Base-by-base conservation (phyloP, 164 flowering plant species). In the Litsea cubeba region DNA sequence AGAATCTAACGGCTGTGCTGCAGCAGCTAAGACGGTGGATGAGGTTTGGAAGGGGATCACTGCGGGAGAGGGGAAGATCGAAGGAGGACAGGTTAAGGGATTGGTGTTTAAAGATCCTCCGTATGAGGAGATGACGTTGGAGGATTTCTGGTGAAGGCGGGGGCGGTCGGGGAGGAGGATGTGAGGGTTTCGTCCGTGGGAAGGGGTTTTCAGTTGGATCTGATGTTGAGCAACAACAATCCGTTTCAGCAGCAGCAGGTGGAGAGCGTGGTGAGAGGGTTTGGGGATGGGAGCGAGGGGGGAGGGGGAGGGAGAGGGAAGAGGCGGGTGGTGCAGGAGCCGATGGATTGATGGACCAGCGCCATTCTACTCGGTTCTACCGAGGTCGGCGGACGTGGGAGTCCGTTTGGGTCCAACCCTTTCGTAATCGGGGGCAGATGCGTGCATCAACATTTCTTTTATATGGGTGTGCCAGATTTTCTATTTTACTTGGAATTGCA, bases 31-130 rank as follows among this genome's bases (percentile, higher is more conserved):
- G 76, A 65, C 87, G 0, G 88, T 74, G 2, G 91, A 87, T 2
- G 92, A 88, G 12, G 86, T 86, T 2, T 88, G 91, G 95, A 75
- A 83, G 76, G 95, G 86, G 75, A 88, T 90, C 62, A 79, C 84
- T 6, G 71, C 22, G 12, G 65, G 26, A 10, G 50, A 68, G 35
- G 57, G 25, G 78, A 24, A 6, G 75, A 32, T 12, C 77, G 58
- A 32, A 50, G 51, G 58, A 20, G 60, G 20, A 18, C 60, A 54
- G 11, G 46, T 40, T 5, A 57, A 71, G 46, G 62, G 66, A 17
- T 25, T 46, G 62, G 79, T 82, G 22, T 54, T 40, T 14, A 86
- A 84, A 18, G 81, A 76, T 12, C 79, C 68, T 67, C 75, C 73
- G 72, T 76, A 71, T 35, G 85, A 82, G 70, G 84, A 84, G 83